These are phyloP conservation scores for Eutreptiella sp. DNA, from an alignment of 208 protist genomes.

Conservation along the genomic window DNA sequence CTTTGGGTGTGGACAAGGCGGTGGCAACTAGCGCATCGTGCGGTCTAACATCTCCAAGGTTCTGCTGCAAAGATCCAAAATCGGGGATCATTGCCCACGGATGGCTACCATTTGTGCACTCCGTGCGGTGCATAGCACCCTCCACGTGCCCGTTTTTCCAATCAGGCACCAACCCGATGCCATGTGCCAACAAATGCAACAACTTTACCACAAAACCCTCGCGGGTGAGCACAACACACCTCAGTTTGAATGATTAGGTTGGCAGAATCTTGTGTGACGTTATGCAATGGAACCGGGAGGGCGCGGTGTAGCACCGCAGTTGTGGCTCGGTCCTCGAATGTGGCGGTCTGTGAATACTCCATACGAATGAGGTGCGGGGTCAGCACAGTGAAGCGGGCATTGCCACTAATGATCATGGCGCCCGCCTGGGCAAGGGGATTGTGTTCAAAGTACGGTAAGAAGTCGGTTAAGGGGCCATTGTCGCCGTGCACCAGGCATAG, in stretches of 20 bases:
- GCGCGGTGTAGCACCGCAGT: conserved; percentile 10
- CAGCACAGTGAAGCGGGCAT: conserved; percentile 19
- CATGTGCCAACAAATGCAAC: conserved; percentile 4
- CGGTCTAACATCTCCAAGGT: too few relatives aligned
- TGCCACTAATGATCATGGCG: conserved; percentile 3
- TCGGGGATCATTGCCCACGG: too few relatives aligned
- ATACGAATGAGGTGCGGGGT: conserved; percentile 13
- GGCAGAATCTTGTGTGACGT: background rate
- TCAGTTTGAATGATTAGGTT: conserved; percentile 7
- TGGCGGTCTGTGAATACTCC: background rate
- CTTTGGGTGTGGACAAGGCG: too few relatives aligned
- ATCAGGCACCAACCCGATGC: too few relatives aligned
- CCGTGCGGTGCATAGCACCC: too few relatives aligned
- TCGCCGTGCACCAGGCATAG: too few relatives aligned
- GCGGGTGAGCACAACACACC: conserved; percentile 7
- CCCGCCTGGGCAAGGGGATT: conserved; percentile 4
- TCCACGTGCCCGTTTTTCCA: too few relatives aligned
- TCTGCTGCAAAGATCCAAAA: too few relatives aligned
- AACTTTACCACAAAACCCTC: background rate
- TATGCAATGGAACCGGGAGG: background rate
- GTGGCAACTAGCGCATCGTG: too few relatives aligned
- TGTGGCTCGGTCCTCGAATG: conserved; percentile 19
- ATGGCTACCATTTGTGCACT: too few relatives aligned
- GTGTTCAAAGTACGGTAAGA: too few relatives aligned
- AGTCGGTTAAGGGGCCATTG: too few relatives aligned